These are phyloP conservation scores for Aspergillus sp. DNA, from an alignment of 2,329 filamentous ascomycete genomes.

Conservation along the genomic window DNA sequence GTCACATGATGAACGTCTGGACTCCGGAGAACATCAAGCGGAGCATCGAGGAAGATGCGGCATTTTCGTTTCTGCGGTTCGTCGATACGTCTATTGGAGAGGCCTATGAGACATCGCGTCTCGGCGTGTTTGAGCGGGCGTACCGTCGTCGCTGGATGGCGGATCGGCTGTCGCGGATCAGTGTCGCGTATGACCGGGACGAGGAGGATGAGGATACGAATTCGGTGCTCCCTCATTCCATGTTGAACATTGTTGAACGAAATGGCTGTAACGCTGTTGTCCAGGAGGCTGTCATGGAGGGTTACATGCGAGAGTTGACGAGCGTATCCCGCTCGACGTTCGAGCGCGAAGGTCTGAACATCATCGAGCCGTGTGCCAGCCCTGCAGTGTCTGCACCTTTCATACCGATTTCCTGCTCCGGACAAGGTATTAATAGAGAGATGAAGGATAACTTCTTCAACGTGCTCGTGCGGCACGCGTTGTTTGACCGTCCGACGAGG, in stretches of 20 bases:
- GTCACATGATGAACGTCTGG: constrained; percentile 86
- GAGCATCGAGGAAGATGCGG: constrained; percentile 52
- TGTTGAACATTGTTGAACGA: constrained; percentile 72
- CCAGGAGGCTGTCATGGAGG: constrained; percentile 61
- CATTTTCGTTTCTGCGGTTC: constrained; percentile 88
- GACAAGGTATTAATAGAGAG: constrained; percentile 57
- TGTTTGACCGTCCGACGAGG: constrained; percentile 57
- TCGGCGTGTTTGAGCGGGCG: constrained; percentile 66
- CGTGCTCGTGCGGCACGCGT: constrained; percentile 58
- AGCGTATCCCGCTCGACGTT: constrained; percentile 65
- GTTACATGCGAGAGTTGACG: constrained; percentile 65
- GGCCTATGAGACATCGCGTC: constrained; percentile 59
- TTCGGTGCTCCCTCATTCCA: constrained; percentile 63
- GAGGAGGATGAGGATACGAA: constrained; percentile 49
- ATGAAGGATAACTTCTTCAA: constrained; percentile 69
- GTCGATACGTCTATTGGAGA: constrained; percentile 68
- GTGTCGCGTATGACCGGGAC: constrained; percentile 59
- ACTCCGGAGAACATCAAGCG: constrained; percentile 66
- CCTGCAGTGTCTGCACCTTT: constrained; percentile 79
- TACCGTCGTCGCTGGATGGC: constrained; percentile 46
- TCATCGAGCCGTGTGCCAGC: constrained; percentile 72
- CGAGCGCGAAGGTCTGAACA: constrained; percentile 60
- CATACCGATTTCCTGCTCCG: constrained; percentile 68
- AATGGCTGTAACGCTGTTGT: constrained; percentile 55
- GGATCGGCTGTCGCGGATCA: constrained; percentile 58